phyloP scores from a whole-genome alignment of 2,329 filamentous ascomycete genomes.

The Gnomoniopsis smithogilvyi region DNA sequence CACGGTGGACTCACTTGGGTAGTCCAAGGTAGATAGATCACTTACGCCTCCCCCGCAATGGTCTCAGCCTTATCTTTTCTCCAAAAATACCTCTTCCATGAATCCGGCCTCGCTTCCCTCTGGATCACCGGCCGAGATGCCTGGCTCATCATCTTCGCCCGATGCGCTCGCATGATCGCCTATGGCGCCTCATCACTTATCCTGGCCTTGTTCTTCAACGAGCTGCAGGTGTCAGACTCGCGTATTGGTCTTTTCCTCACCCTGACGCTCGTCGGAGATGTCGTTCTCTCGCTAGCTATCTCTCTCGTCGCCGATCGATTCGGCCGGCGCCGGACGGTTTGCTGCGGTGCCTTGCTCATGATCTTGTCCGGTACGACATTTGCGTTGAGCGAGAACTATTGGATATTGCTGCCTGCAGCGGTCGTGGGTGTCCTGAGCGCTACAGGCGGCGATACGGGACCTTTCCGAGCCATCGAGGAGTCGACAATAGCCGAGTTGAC shows the following conservation, averaged over 20 bases:
- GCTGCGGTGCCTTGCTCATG: conserved; percentile 55
- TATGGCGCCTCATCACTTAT: conserved; percentile 60
- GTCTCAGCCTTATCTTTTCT: conserved; percentile 12
- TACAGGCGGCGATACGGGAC: conserved; percentile 63
- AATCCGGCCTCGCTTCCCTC: conserved; percentile 47
- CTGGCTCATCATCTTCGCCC: conserved; percentile 49
- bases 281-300: conserved; percentile 53
- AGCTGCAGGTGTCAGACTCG: conserved; percentile 52
- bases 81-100: conserved; percentile 30
- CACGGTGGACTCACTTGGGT: too few relatives aligned
- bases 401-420: conserved; percentile 55
- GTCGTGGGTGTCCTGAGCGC: conserved; percentile 61
- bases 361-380: conserved; percentile 53
- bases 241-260: conserved; percentile 65
- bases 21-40: too few relatives aligned
- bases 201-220: conserved; percentile 58
- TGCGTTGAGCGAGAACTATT: conserved; percentile 52
- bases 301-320: conserved; percentile 58
- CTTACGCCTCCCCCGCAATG: conserved; percentile 7
- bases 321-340: conserved; percentile 52
- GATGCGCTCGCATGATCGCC: conserved; percentile 58
- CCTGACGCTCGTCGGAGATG: conserved; percentile 59
- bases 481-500: conserved; percentile 61
- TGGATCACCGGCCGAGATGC: conserved; percentile 46
- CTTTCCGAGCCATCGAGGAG: conserved; percentile 66